Evolutionary conservation across 441 rosid genomes (phyloP).

Genomic region (Mallotus repandus): DNA sequence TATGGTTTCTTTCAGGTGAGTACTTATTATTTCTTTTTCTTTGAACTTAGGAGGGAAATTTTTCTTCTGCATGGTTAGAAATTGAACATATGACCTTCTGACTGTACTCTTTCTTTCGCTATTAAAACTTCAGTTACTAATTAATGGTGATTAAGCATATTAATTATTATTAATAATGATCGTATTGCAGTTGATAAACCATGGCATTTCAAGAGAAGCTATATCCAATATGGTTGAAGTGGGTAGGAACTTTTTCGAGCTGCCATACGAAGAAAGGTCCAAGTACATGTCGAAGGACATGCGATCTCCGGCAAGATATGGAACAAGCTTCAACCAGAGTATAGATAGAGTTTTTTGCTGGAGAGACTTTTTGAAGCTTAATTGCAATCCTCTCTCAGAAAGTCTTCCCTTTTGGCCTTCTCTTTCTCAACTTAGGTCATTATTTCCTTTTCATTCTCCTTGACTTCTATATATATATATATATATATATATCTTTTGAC

Average conservation of each 20-base stretch:
- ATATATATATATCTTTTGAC: no score
- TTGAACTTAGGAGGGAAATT: no score
- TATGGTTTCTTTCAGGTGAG: constrained; percentile 42
- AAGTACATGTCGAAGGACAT: constrained; percentile 67
- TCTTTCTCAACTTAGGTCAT: constrained; percentile 57
- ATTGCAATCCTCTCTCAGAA: constrained; percentile 54
- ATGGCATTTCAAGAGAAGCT: constrained; percentile 47
- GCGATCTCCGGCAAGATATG: constrained; percentile 61
- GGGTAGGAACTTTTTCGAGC: constrained; percentile 58
- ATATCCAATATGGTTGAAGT: constrained; percentile 45
- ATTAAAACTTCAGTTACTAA: not conserved
- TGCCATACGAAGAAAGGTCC: constrained; percentile 65
- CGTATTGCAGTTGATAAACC: constrained; percentile 55
- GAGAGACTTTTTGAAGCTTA: constrained; percentile 84
- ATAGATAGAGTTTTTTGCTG: constrained; percentile 73
- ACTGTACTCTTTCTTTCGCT: no score
- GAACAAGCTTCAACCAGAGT: constrained; percentile 83
- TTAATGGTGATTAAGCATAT: not conserved
- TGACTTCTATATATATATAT: no score
- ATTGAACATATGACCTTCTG: no score
- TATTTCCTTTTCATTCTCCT: not conserved
- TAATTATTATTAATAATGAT: no score
- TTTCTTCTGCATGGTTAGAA: no score
- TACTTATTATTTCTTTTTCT: no score
- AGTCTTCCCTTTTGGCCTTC: constrained; percentile 73